These are phyloP conservation scores for Begonia loranthoides DNA, from an alignment of 306 rosid genomes.

Conservation along the genomic window DNA sequence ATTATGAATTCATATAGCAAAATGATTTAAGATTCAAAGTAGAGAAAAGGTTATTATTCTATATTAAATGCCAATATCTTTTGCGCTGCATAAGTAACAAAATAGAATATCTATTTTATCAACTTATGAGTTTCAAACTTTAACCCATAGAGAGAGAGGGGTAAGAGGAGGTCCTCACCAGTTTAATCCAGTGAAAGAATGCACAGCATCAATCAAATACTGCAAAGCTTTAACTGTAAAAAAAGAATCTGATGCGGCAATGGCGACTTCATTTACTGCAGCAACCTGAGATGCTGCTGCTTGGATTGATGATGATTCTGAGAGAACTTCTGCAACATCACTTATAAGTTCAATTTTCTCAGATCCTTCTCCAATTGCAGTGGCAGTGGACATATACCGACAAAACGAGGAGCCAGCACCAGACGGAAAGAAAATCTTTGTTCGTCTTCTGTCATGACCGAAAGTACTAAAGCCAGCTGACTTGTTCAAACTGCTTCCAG, in stretches of 20 bases:
- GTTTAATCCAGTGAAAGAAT: conserved; percentile 50
- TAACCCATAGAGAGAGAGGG: too few relatives aligned
- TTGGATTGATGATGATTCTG: conserved; percentile 34
- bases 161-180: conserved; percentile 38
- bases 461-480: conserved; percentile 18
- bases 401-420: conserved; percentile 32
- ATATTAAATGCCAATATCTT: too few relatives aligned
- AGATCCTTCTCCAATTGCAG: conserved; percentile 34
- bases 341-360: conserved; percentile 31
- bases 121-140: too few relatives aligned
- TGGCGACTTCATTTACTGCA: conserved; percentile 46
- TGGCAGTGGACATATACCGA: conserved; percentile 69
- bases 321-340: conserved; percentile 52
- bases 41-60: too few relatives aligned
- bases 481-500: conserved; percentile 26
- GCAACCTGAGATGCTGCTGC: conserved; percentile 44
- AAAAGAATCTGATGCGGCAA: conserved; percentile 85
- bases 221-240: conserved; percentile 61
- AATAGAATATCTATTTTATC: too few relatives aligned
- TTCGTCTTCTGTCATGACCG: conserved; percentile 15
- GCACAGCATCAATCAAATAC: conserved; percentile 63
- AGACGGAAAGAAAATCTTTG: conserved; percentile 18
- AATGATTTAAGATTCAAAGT: too few relatives aligned
- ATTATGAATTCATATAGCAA: too few relatives aligned
- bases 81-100: too few relatives aligned